phyloP scores from a whole-genome alignment of 495 filamentous ascomycete species.

The Podospora anserina region DNA sequence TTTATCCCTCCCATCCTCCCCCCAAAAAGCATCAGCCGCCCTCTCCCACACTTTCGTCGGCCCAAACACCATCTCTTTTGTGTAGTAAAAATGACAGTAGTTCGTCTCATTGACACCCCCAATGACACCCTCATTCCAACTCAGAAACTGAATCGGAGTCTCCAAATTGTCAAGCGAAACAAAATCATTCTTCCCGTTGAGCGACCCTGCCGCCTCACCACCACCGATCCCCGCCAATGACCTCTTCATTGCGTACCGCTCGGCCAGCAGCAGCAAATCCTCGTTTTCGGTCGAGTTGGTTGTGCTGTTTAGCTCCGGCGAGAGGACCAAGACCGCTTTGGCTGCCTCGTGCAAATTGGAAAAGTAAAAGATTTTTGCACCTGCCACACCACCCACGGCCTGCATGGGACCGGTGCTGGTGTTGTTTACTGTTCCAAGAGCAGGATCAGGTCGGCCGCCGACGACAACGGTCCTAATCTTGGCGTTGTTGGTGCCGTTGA shows the following conservation, averaged over 20 bases:
- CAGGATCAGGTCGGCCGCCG: constrained; percentile 51
- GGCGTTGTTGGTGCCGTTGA: constrained; percentile 43
- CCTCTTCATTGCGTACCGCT: constrained; percentile 23
- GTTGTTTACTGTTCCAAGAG: neutral
- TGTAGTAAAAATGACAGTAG: constrained; percentile 56
- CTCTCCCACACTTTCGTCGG: constrained; percentile 46
- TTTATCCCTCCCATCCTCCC: constrained; percentile 25
- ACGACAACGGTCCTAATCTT: constrained; percentile 54
- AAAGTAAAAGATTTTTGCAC: constrained; percentile 34
- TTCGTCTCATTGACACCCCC: constrained; percentile 36
- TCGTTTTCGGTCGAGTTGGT: constrained; percentile 18
- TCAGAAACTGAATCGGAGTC: constrained; percentile 52
- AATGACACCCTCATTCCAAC: constrained; percentile 17
- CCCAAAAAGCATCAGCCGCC: constrained; percentile 68
- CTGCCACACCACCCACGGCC: constrained; percentile 58
- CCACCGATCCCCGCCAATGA: constrained; percentile 2
- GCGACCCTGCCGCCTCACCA: constrained; percentile 16
- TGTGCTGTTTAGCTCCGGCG: constrained; percentile 8
- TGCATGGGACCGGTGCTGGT: constrained; percentile 48
- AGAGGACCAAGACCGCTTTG: constrained; percentile 16
- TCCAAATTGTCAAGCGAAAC: constrained; percentile 22
- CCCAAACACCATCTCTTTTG: constrained; percentile 41
- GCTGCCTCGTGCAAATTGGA: constrained; percentile 15
- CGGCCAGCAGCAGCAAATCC: constrained; percentile 22
- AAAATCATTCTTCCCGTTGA: constrained; percentile 42